phyloP scores from a whole-genome alignment of 2,329 filamentous ascomycete species.

The Penicillium aurantiogriseum region DNA sequence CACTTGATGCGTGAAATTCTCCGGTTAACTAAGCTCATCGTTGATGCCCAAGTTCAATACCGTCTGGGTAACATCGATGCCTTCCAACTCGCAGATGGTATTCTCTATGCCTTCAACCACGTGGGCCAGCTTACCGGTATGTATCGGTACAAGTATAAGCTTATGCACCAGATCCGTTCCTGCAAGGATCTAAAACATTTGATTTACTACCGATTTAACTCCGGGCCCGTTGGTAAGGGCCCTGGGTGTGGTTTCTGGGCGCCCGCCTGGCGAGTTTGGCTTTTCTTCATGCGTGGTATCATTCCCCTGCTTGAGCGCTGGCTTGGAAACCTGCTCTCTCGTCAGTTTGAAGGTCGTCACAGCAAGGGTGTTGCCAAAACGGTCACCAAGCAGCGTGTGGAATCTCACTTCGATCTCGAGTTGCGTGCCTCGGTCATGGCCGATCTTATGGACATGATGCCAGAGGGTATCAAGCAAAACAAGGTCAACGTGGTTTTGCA shows the following conservation, averaged over 20 bases:
- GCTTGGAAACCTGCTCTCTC: slow-evolving; percentile 93
- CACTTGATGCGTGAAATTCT: slow-evolving; percentile 98
- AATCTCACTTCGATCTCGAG: slow-evolving; percentile 97
- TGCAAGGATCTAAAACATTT: slow-evolving; percentile 99
- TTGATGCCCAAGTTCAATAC: slow-evolving; percentile 97
- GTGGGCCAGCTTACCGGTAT: slow-evolving; percentile 97
- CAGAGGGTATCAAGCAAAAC: slow-evolving; percentile 98
- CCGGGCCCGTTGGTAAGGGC: slow-evolving; percentile 92
- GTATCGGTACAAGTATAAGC: slow-evolving; percentile 99
- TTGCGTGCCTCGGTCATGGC: slow-evolving; percentile 98
- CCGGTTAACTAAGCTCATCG: slow-evolving; percentile 92
- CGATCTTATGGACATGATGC: slow-evolving; percentile 99
- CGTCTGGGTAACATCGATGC: slow-evolving; percentile 96
- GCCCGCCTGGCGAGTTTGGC: slow-evolving; percentile 96
- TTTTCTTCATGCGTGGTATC: slow-evolving; percentile 98
- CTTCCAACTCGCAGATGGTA: slow-evolving; percentile 96
- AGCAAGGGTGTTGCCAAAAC: slow-evolving; percentile 99
- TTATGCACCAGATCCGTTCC: slow-evolving; percentile 99
- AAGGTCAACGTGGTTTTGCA: slow-evolving; percentile 98
- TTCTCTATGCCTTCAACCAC: slow-evolving; percentile 99
- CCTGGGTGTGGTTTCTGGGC: slow-evolving; percentile 99
- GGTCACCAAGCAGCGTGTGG: slow-evolving; percentile 97
- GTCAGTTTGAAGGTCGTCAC: slow-evolving; percentile 96
- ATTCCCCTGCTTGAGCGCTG: slow-evolving; percentile 95
- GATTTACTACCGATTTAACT: slow-evolving; percentile 98